A percentile compares a stretch with the other conserved stretches of the same genome.
These are phyloP conservation scores for Populus euphratica DNA, from an alignment of 345 rosid species.

Conservation along the genomic window DNA sequence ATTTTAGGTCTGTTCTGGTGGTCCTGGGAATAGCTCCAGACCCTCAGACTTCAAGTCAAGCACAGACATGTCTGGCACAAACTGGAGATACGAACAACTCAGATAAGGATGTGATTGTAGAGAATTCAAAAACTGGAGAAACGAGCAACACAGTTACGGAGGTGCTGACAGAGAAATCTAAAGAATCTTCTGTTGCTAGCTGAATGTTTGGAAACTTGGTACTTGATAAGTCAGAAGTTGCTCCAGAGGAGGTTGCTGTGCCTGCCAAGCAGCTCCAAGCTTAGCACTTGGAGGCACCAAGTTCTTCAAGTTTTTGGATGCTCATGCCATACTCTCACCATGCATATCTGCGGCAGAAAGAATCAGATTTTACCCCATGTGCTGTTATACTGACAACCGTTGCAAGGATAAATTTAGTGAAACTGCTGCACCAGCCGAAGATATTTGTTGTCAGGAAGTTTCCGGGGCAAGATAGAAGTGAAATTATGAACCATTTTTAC, in stretches of 20 bases:
- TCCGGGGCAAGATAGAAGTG: background rate
- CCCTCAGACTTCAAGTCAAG: slow-evolving; percentile 52
- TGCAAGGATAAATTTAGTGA: background rate
- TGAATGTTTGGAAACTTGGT: slow-evolving; percentile 14
- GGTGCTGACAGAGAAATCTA: slow-evolving; percentile 39
- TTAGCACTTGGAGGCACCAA: background rate
- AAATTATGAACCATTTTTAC: background rate
- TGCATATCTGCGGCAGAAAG: background rate
- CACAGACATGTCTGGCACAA: slow-evolving; percentile 45
- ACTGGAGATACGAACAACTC: slow-evolving; percentile 53
- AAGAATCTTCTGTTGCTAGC: slow-evolving; percentile 54
- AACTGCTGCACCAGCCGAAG: background rate
- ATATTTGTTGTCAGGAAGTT: background rate
- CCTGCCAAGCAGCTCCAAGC: slow-evolving; percentile 7
- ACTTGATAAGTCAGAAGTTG: background rate
- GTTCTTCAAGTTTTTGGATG: background rate
- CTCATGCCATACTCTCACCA: background rate
- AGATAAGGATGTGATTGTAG: slow-evolving; percentile 41
- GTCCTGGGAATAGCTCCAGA: slow-evolving; percentile 77
- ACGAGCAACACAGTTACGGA: slow-evolving; percentile 56
- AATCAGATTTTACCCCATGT: background rate
- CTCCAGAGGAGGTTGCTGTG: background rate
- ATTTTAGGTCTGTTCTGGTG: slow-evolving; percentile 61
- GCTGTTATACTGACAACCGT: background rate
- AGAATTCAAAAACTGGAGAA: slow-evolving; percentile 50